Evolutionary conservation across 1,284 basidiomycete genomes (phyloP).

Genomic region (Tilletia indica): DNA sequence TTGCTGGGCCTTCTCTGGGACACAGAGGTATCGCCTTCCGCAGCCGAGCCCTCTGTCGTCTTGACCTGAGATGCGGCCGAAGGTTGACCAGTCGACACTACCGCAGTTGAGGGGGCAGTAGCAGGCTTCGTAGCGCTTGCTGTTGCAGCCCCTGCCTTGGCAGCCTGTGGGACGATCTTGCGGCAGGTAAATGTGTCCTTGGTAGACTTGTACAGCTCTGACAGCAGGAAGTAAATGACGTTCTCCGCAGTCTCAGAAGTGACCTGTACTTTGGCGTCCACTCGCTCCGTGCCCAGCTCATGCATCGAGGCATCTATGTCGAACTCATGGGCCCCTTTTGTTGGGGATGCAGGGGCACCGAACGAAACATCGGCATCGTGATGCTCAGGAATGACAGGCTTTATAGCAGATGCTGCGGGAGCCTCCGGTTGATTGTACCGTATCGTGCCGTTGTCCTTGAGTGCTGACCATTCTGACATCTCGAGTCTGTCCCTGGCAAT

Average conservation of each 20-base stretch:
- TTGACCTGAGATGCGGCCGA: neutral
- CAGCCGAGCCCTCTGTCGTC: slow-evolving; percentile 15
- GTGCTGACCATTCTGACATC: slow-evolving; percentile 41
- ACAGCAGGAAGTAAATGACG: slow-evolving; percentile 70
- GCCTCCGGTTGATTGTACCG: slow-evolving; percentile 31
- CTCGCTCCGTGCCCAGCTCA: slow-evolving; percentile 1
- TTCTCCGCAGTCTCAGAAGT: slow-evolving; percentile 64
- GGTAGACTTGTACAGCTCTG: slow-evolving; percentile 67
- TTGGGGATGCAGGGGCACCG: slow-evolving; percentile 52
- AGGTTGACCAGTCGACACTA: too few relatives aligned
- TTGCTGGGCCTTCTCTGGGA: slow-evolving; percentile 18
- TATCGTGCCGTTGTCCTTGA: slow-evolving; percentile 30
- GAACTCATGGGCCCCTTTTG: slow-evolving; percentile 23
- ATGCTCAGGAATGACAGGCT: neutral
- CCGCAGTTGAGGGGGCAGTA: neutral
- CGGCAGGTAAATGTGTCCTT: slow-evolving; percentile 3
- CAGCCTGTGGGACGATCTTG: neutral
- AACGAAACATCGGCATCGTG: slow-evolving; percentile 5
- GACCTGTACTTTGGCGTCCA: neutral
- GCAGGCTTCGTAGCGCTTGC: neutral
- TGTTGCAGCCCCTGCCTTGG: slow-evolving; percentile 16
- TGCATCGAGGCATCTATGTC: slow-evolving; percentile 10
- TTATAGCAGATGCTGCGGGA: neutral
- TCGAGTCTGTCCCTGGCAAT: slow-evolving; percentile 55
- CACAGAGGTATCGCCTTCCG: neutral